These are phyloP conservation scores for Eucalyptus shirleyi DNA, from an alignment of 345 rosid species.

Conservation along the genomic window DNA sequence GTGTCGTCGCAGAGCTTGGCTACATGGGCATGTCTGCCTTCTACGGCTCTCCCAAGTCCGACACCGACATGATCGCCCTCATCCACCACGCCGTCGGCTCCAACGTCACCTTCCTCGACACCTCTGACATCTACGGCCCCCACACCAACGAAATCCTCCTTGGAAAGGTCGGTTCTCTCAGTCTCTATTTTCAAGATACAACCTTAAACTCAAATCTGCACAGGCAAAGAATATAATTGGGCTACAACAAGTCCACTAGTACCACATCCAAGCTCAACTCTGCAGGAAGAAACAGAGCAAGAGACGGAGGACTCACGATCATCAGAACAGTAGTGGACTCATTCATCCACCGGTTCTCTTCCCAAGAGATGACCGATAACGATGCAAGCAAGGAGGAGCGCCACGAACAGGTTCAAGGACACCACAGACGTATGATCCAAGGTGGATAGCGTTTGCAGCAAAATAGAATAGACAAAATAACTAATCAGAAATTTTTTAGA, in stretches of 20 bases:
- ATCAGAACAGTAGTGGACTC: conserved; percentile 83
- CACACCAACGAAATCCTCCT: too few relatives aligned
- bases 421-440: conserved; percentile 87
- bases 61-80: too few relatives aligned
- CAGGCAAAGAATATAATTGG: too few relatives aligned
- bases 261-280: neutral
- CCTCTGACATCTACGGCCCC: too few relatives aligned
- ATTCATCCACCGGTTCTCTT: conserved; percentile 92
- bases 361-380: conserved; percentile 94
- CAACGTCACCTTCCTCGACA: too few relatives aligned
- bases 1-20: too few relatives aligned
- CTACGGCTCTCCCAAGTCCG: too few relatives aligned
- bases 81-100: too few relatives aligned
- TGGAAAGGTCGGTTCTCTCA: too few relatives aligned
- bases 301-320: conserved; percentile 40
- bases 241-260: neutral
- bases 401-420: conserved; percentile 75
- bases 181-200: too few relatives aligned
- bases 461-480: neutral
- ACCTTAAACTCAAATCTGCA: too few relatives aligned
- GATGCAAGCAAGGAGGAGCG: conserved; percentile 89
- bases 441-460: conserved; percentile 22
- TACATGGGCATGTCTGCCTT: too few relatives aligned
- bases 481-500: neutral
- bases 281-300: neutral